A percentile compares a stretch with the other conserved stretches of the same genome.
These are phyloP conservation scores for Astrephomene gubernaculifera DNA, from an alignment of 139 green algal species.

Conservation along the genomic window DNA sequence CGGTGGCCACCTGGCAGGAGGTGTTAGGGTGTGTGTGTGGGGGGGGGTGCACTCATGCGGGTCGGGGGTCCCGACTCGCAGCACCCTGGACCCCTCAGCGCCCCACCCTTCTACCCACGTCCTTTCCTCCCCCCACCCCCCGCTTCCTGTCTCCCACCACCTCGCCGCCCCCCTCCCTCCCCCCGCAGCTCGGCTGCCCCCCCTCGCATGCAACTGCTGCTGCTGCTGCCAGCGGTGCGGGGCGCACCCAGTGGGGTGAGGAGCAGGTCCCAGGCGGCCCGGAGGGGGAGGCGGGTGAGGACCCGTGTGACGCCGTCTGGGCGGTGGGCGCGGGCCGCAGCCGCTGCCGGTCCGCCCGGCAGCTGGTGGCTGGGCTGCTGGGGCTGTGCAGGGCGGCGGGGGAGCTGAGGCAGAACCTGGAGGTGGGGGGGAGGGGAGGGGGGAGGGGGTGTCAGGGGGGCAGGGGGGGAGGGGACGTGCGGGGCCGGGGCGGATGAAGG, in stretches of 20 bases:
- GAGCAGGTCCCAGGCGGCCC: no score
- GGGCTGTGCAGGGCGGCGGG: conserved; percentile 13
- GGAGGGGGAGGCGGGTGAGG: no score
- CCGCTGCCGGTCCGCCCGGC: neutral
- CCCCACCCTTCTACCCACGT: no score
- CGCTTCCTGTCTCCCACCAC: neutral
- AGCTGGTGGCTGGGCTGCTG: conserved; percentile 10
- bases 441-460: neutral
- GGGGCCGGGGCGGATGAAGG: no score
- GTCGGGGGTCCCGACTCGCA: no score
- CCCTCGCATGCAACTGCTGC: neutral
- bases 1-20: no score
- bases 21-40: no score
- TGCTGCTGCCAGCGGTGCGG: neutral
- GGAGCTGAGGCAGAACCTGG: neutral
- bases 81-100: no score
- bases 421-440: neutral
- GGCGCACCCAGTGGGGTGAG: no score
- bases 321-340: neutral
- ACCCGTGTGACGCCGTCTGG: conserved; percentile 26
- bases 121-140: no score
- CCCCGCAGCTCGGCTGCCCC: neutral
- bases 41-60: no score
- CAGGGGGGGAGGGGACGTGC: no score
- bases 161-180: neutral